A percentile compares a stretch with the other conserved stretches of the same genome.
phyloP scores from a whole-genome alignment of 2,329 filamentous ascomycete genomes.

The Sclerotiophoma versabilis region DNA sequence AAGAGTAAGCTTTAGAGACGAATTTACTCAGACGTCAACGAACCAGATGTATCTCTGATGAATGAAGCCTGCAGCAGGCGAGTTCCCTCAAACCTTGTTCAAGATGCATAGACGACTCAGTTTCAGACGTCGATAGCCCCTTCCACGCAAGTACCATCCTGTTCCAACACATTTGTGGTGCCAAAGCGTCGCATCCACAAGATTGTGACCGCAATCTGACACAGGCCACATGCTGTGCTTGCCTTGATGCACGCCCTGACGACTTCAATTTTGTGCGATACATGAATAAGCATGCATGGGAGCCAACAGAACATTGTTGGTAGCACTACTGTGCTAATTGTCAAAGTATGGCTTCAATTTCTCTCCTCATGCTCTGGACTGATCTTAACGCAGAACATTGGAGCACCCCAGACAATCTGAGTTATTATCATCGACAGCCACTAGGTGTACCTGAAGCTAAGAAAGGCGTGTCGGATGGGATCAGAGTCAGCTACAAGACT shows the following conservation, averaged over 20 bases:
- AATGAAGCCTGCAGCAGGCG: slow-evolving; percentile 13
- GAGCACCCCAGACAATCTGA: neutral
- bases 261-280: slow-evolving; percentile 7
- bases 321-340: slow-evolving; percentile 13
- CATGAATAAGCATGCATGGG: slow-evolving; percentile 3
- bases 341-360: slow-evolving; percentile 2
- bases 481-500: neutral
- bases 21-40: slow-evolving; percentile 8
- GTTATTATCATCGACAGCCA: neutral
- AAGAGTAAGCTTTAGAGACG: neutral
- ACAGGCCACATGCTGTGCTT: slow-evolving; percentile 21
- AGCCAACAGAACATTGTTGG: slow-evolving; percentile 4
- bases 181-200: slow-evolving; percentile 22
- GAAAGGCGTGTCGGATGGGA: neutral
- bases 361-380: neutral
- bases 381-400: neutral
- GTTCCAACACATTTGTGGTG: neutral
- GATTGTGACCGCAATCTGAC: slow-evolving; percentile 12
- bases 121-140: neutral
- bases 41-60: neutral
- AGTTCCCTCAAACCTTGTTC: neutral
- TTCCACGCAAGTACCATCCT: neutral
- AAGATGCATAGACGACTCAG: neutral
- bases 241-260: slow-evolving; percentile 15
- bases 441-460: neutral